These are phyloP conservation scores for Fusarium metavorans DNA, from an alignment of 2,329 filamentous ascomycete genomes.

Conservation along the genomic window DNA sequence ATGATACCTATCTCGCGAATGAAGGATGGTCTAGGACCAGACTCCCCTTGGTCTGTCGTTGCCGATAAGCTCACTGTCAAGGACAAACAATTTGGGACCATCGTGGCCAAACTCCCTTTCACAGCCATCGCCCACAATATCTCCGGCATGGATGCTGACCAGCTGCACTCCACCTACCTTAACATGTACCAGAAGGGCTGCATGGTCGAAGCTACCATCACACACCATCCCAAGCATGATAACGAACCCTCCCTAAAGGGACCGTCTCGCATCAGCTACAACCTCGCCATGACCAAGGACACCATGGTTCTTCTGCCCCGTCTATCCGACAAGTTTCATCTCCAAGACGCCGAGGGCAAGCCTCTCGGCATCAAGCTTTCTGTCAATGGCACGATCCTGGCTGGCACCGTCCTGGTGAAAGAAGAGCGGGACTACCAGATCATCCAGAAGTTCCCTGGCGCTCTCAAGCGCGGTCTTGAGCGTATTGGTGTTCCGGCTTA, in stretches of 20 bases:
- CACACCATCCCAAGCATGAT: neutral
- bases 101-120: slow-evolving; percentile 45
- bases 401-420: slow-evolving; percentile 74
- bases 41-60: slow-evolving; percentile 61
- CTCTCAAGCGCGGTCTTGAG: slow-evolving; percentile 40
- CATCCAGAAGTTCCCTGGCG: slow-evolving; percentile 54
- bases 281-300: slow-evolving; percentile 68
- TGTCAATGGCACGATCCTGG: slow-evolving; percentile 73
- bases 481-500: slow-evolving; percentile 48
- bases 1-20: slow-evolving; percentile 75
- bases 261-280: slow-evolving; percentile 71
- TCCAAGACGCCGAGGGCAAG: slow-evolving; percentile 45
- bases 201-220: slow-evolving; percentile 49
- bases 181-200: slow-evolving; percentile 61
- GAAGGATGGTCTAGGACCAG: slow-evolving; percentile 61
- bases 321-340: slow-evolving; percentile 60
- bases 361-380: slow-evolving; percentile 57
- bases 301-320: slow-evolving; percentile 68
- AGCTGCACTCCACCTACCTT: slow-evolving; percentile 59
- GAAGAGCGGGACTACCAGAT: slow-evolving; percentile 68
- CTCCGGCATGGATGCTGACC: slow-evolving; percentile 48
- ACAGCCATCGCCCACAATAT: slow-evolving; percentile 50
- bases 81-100: slow-evolving; percentile 56
- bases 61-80: slow-evolving; percentile 53
- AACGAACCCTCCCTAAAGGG: slow-evolving; percentile 48